Percentiles rank a stretch among this genome's conserved stretches.
These are phyloP conservation scores for Arabidopsis suecica DNA, from an alignment of 345 rosid genomes.

Conservation along the genomic window DNA sequence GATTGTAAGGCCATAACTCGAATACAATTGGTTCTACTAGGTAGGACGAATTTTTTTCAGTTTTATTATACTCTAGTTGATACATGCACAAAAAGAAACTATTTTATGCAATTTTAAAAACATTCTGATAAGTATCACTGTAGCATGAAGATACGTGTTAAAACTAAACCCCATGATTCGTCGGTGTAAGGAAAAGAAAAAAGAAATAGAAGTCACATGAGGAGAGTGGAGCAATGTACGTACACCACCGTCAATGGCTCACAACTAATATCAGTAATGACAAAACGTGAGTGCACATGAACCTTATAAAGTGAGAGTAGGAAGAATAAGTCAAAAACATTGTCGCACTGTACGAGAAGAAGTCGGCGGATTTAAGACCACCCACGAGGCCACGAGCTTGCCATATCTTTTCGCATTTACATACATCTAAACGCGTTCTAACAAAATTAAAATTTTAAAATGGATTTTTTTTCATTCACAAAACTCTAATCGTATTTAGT, in stretches of 20 bases:
- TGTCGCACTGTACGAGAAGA: slow-evolving; percentile 19
- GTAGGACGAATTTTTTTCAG: background rate
- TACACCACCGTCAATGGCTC: slow-evolving; percentile 37
- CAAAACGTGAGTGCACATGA: slow-evolving; percentile 47
- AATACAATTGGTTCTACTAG: background rate
- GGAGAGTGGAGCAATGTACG: slow-evolving; percentile 35
- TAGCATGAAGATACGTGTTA: slow-evolving; percentile 5
- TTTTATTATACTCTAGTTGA: background rate
- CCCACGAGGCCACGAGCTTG: slow-evolving; percentile 42
- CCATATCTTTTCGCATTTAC: slow-evolving; percentile 15
- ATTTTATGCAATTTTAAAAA: background rate
- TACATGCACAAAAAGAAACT: background rate
- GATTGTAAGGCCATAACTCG: background rate
- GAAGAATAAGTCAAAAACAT: slow-evolving; percentile 29
- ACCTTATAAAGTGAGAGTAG: slow-evolving; percentile 25
- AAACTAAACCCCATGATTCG: slow-evolving; percentile 4
- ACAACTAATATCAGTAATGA: slow-evolving; percentile 31
- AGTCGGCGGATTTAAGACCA: slow-evolving; percentile 44
- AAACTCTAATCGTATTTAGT: too few species aligned
- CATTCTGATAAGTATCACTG: background rate
- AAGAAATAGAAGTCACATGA: slow-evolving; percentile 27
- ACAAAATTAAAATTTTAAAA: too few species aligned
- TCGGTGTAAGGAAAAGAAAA: slow-evolving; percentile 16
- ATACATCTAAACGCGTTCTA: background rate
- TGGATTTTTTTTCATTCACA: too few species aligned